Evolutionary conservation across 2,329 filamentous ascomycete species (phyloP).

Genomic region (Macroventuria anomochaeta): DNA sequence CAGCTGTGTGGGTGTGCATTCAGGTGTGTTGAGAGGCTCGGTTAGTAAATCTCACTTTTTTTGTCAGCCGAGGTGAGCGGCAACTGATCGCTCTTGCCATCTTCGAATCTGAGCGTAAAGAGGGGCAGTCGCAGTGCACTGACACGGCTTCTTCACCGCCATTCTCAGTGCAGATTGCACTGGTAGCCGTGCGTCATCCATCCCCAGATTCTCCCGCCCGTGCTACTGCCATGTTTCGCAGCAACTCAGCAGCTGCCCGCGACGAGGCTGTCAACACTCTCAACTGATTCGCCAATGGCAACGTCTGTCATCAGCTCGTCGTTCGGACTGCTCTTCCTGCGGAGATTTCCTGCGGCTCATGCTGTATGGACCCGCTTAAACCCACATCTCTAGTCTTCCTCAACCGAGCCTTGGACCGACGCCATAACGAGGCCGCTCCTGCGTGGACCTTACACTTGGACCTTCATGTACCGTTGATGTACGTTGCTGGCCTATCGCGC

Average conservation of each 20-base stretch:
- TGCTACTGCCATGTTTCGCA: constrained; percentile 25
- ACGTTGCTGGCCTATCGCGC: constrained; percentile 36
- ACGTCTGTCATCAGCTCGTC: constrained; percentile 9
- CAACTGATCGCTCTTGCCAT: constrained; percentile 12
- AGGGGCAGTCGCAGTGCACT: constrained; percentile 28
- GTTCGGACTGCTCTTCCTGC: constrained; percentile 12
- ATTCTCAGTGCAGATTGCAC: constrained; percentile 33
- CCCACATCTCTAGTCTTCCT: constrained; percentile 15
- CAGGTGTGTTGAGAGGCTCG: no score
- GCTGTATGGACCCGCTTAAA: constrained; percentile 17
- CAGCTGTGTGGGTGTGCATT: no score
- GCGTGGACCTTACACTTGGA: constrained; percentile 28
- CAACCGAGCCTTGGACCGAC: constrained; percentile 39
- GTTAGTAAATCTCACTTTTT: no score
- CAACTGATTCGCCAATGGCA: constrained; percentile 12
- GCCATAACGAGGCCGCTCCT: constrained; percentile 37
- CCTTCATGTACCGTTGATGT: constrained; percentile 35
- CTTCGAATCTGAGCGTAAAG: constrained; percentile 19
- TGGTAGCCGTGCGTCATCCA: constrained; percentile 35
- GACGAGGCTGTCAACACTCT: constrained; percentile 13
- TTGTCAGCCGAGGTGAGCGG: no score
- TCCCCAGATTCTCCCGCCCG: constrained; percentile 33
- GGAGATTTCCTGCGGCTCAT: constrained; percentile 16
- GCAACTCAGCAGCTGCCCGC: constrained; percentile 14
- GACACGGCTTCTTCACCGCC: constrained; percentile 30